Evolutionary conservation across 305 asterid species (phyloP).

Genomic region (Solanum hybrid): DNA sequence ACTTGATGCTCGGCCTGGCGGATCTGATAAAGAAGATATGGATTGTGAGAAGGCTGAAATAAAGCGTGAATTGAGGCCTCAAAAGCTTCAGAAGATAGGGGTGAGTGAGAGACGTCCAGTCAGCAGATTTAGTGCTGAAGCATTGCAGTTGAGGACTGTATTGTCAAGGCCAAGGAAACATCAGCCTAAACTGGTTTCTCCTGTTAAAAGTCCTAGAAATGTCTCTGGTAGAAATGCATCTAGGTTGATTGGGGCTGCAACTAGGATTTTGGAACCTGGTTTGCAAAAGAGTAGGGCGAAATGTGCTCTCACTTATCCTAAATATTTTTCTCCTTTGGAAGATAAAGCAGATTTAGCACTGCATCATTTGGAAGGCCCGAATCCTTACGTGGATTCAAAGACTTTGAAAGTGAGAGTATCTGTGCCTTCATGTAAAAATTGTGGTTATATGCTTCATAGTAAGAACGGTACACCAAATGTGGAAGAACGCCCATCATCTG

Average conservation of each 20-base stretch:
- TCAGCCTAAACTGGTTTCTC: conserved; percentile 54
- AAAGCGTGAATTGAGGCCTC: conserved; percentile 69
- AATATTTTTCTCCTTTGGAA: conserved; percentile 16
- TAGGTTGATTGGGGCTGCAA: conserved; percentile 73
- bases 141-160: conserved; percentile 55
- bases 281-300: conserved; percentile 46
- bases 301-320: conserved; percentile 46
- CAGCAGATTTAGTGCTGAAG: conserved; percentile 50
- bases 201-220: conserved; percentile 61
- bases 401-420: conserved; percentile 4
- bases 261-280: conserved; percentile 81
- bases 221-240: conserved; percentile 53
- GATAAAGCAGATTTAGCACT: conserved; percentile 12
- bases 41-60: conserved; percentile 32
- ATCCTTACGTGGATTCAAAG: conserved; percentile 16
- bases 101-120: conserved; percentile 40
- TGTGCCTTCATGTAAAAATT: conserved; percentile 35
- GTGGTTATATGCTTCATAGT: conserved; percentile 40
- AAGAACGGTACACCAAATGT: conserved; percentile 13
- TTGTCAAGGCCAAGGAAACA: conserved; percentile 62
- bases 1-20: conserved; percentile 4
- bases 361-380: conserved; percentile 19
- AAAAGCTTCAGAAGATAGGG: conserved; percentile 76
- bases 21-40: conserved; percentile 19
- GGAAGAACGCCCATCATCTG: conserved; percentile 19